These are phyloP conservation scores for Lentinula edodes DNA, from an alignment of 768 basidiomycete genomes.

Conservation along the genomic window DNA sequence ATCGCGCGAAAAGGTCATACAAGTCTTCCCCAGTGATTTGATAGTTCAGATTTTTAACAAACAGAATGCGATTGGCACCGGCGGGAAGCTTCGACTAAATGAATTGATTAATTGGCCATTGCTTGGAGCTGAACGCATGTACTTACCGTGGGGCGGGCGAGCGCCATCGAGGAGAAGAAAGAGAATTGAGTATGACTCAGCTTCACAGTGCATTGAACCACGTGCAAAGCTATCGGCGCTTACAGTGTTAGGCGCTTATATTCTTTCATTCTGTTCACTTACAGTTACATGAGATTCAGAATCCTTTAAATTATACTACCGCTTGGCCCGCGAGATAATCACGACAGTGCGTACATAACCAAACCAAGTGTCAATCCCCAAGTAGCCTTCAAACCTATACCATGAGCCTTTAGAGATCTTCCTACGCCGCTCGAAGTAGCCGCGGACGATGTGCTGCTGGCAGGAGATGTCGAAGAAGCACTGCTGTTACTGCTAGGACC, in stretches of 20 bases:
- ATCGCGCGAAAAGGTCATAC: slow-evolving; percentile 96
- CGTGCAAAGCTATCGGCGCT: not conserved
- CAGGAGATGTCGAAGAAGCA: not conserved
- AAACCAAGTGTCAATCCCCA: not conserved
- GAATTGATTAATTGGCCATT: not conserved
- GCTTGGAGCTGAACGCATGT: not conserved
- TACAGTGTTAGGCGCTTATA: too few relatives aligned
- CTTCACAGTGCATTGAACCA: not conserved
- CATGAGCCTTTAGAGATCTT: not conserved
- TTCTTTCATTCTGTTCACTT: not conserved
- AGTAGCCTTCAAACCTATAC: not conserved
- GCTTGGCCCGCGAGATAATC: not conserved
- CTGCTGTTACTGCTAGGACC: slow-evolving; percentile 21
- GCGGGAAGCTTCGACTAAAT: slow-evolving; percentile 80
- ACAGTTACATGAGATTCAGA: not conserved
- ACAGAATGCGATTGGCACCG: slow-evolving; percentile 87
- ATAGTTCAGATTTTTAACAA: slow-evolving; percentile 91
- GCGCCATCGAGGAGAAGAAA: slow-evolving; percentile 43
- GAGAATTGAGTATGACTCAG: not conserved
- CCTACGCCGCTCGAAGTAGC: not conserved
- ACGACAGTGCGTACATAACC: not conserved
- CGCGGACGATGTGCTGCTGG: slow-evolving; percentile 3
- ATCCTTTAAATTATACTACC: not conserved
- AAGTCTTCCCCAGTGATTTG: slow-evolving; percentile 90
- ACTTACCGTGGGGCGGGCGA: slow-evolving; percentile 65